A percentile compares a stretch with the other conserved stretches of the same genome.
Conservation (phyloP, 192 early-diverging fungal species). For the Coemansia sp. region DNA sequence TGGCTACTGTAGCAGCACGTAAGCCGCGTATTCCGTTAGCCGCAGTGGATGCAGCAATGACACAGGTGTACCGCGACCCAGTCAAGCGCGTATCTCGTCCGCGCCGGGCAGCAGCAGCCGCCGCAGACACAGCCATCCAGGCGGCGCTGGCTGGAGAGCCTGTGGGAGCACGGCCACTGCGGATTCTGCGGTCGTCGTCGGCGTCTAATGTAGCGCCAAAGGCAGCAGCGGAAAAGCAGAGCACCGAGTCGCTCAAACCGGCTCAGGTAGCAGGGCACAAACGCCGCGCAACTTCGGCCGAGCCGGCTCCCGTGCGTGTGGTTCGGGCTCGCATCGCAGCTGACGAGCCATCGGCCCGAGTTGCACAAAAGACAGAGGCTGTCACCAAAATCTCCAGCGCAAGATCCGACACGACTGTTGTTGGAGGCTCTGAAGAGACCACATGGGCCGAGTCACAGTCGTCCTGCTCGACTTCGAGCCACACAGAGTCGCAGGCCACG, state of each 20-base stretch:
- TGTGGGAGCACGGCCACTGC: slow-evolving; percentile 11
- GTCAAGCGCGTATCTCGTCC: slow-evolving; percentile 11
- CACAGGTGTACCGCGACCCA: slow-evolving; percentile 43
- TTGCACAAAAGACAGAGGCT: not conserved
- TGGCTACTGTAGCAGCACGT: slow-evolving; percentile 28
- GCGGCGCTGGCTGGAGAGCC: not conserved
- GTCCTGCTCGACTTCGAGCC: slow-evolving; percentile 20
- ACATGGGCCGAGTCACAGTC: slow-evolving; percentile 20
- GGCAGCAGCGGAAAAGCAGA: slow-evolving; percentile 6
- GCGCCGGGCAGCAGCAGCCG: slow-evolving; percentile 10
- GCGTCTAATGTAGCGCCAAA: slow-evolving; percentile 28
- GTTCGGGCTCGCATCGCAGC: slow-evolving; percentile 25
- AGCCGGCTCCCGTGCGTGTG: slow-evolving; percentile 15
- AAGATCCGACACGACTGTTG: slow-evolving; percentile 15
- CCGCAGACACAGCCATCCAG: slow-evolving; percentile 6
- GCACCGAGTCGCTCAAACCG: slow-evolving; percentile 9
- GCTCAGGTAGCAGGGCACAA: slow-evolving; percentile 32
- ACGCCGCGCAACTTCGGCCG: slow-evolving; percentile 29
- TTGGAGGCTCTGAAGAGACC: slow-evolving; percentile 11
- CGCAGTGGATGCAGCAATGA: slow-evolving; percentile 21
- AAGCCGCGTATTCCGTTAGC: slow-evolving; percentile 43
- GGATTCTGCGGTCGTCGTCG: slow-evolving; percentile 23
- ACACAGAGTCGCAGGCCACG: slow-evolving; percentile 39
- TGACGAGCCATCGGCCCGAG: not conserved
- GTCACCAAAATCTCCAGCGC: slow-evolving; percentile 7